Evolutionary conservation across 495 filamentous ascomycete genomes (phyloP), one percentile per base, ranked within the genome.

Genomic region (Chaetomium tenue): DNA sequence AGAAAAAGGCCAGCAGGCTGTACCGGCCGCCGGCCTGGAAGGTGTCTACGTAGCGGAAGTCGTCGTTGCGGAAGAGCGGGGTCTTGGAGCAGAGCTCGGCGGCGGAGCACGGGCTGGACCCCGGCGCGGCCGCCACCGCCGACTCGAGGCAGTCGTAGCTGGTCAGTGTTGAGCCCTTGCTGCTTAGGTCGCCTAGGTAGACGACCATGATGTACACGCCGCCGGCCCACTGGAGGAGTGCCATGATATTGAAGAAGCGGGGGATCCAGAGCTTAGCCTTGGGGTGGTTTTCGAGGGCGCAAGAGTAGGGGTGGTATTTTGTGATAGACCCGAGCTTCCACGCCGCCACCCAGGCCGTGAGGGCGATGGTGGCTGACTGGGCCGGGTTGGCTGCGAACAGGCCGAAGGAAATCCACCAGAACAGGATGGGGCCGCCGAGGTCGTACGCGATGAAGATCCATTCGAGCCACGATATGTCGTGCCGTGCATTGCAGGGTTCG

Each of bases 341-440:
- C 26, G 51, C 26, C 26, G 51, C 26, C 26, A 54, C 51, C 51
- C 51, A 54, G 25, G 51, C 12, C 12, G 51, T 54, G 51, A 54
- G 13, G 25, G 51, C 51, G 51, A 54, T 54, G 26, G 26, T 54
- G 25, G 51, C 16, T 3, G 51, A 30, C 51, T 7, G 12, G 13
- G 51, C 16, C 26, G 51, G 51, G 51, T 33, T 28, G 13, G 51
- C 25, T 3, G 51, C 51, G 26, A 54, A 54, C 51, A 33, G 25
- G 26, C 51, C 51, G 26, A 54, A 54, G 26, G 51, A 54, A 3
- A 54, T 28, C 26, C 51, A 54, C 51, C 51, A 54, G 23, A 25
- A 54, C 12, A 30, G 22, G 51, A 54, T 33, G 26, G 26, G 51
- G 8, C 51, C 51, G 51, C 51, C n/a, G 18, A 54, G 5, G 26